Evolutionary conservation across 306 rosid genomes (phyloP).

Genomic region (Prunus persica): Prunus_persica_NCBIv2 NC_034012.1:844001-844500

Average conservation of each 20-base stretch:
- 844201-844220: not conserved
- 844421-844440: constrained; percentile 77
- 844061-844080: no score
- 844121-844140: constrained; percentile 50
- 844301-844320: constrained; percentile 19
- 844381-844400: constrained; percentile 49
- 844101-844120: constrained; percentile 31
- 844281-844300: constrained; percentile 37
- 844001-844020: no score
- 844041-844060: no score
- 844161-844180: constrained; percentile 26
- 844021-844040: no score
- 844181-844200: constrained; percentile 25
- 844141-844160: constrained; percentile 29
- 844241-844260: constrained; percentile 31
- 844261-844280: constrained; percentile 25
- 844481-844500: constrained; percentile 78
- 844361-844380: constrained; percentile 72
- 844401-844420: constrained; percentile 58
- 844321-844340: constrained; percentile 1
- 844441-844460: constrained; percentile 84
- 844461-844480: constrained; percentile 92
- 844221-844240: not conserved
- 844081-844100: constrained; percentile 18
- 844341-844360: constrained; percentile 11